These are phyloP conservation scores for Rhizopogon rudus DNA, from an alignment of 768 basidiomycete genomes.

Conservation along the genomic window DNA sequence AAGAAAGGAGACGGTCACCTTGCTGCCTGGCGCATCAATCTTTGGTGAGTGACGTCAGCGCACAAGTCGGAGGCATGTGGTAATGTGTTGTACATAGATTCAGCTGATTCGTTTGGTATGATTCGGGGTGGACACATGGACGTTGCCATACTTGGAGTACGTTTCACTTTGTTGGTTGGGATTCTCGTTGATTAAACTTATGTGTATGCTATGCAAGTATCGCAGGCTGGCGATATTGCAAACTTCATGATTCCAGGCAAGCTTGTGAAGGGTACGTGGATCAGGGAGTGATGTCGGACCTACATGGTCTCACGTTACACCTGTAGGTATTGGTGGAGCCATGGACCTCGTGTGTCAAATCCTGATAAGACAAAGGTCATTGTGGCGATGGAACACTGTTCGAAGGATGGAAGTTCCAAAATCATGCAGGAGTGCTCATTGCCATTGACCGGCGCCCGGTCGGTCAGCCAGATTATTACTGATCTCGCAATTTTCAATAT, in stretches of 20 bases:
- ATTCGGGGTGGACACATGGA: constrained; percentile 93
- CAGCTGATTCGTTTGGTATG: constrained; percentile 88
- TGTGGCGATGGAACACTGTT: constrained; percentile 79
- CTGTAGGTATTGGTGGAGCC: constrained; percentile 77
- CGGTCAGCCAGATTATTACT: constrained; percentile 85
- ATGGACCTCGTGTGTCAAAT: constrained; percentile 93
- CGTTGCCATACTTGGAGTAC: constrained; percentile 82
- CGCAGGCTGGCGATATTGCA: constrained; percentile 81
- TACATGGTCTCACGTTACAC: background rate
- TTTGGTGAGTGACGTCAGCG: constrained; percentile 53
- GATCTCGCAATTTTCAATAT: constrained; percentile 86
- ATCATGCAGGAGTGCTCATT: constrained; percentile 71
- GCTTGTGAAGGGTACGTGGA: constrained; percentile 58
- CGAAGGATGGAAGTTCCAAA: constrained; percentile 82
- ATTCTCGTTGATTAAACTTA: background rate
- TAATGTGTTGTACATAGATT: constrained; percentile 41
- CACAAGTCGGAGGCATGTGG: background rate
- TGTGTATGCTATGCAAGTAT: constrained; percentile 82
- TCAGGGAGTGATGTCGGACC: background rate
- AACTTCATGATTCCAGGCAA: constrained; percentile 97
- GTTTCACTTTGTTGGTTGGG: constrained; percentile 17
- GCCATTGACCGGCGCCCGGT: constrained; percentile 79
- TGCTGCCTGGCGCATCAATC: constrained; percentile 80
- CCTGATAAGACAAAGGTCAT: constrained; percentile 88
- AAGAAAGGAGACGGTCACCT: constrained; percentile 85